Evolutionary conservation across 1,284 basidiomycete genomes (phyloP), one percentile per base, ranked within the genome.

Genomic region (Peniophora sp.): DNA sequence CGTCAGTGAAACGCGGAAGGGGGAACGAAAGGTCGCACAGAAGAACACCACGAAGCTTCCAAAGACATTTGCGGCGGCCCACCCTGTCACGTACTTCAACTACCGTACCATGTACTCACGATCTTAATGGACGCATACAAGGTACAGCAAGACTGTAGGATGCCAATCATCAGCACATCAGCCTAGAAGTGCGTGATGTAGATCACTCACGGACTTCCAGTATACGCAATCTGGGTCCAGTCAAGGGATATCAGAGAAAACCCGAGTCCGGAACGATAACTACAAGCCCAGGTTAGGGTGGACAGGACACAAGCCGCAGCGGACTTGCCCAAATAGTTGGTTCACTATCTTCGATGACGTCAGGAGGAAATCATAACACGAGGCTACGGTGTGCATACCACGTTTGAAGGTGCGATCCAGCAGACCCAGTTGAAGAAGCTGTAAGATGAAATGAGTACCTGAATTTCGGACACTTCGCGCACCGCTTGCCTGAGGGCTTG

Each of bases 31-130:
- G 11, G 62, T 60, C 63, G 72, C 55, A 78, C 80, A 83, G 63
- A 76, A 76, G 62, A 81, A 75, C 56, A 79, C 62, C 11, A 77
- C 62, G 60, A 81, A 81, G n/a, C 78, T 78, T 42, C 64, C 68
- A 24, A 79, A 69, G 42, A 82, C 67, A 62, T 84, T 83, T 50
- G 73, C 79, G 64, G 69, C 75, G 51, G 61, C 78, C 76, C 78
- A 73, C 71, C 71, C 60, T 60, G 50, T 27, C 37, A 35, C 51
- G 52, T 27, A 9, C 9, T 23, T 42, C 24, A 17, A 14, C 52
- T 24, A 20, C 18, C 15, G 37, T n/a, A 41, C 18, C 8, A n/a
- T 17, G 10, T 10, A n/a, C 34, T 41, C 37, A 8, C 37, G 15
- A n/a, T n/a, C 5, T 5, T 8, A 52, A 70, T 64, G 47, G 69